Evolutionary conservation across 306 rosid species (phyloP), one percentile per base, ranked within the genome.

Genomic region (Sicyos baderoa): DNA sequence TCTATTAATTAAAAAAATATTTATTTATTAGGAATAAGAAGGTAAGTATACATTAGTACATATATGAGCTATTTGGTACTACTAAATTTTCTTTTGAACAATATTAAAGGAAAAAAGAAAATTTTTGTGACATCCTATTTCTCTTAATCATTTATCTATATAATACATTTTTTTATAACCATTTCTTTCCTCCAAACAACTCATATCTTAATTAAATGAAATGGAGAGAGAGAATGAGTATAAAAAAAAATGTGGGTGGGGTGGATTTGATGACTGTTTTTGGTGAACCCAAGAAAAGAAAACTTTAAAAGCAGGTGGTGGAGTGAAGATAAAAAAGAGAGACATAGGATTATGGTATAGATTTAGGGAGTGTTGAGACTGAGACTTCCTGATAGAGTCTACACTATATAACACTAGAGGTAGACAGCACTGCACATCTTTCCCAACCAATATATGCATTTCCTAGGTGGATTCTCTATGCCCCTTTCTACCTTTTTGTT

Each of bases 391-490:
- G 21, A 54, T 54, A 54, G 59, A 21, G 15, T 54, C 59, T 54
- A 54, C 59, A 19, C 27, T 15, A n/a, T n/a, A n/a, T n/a, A 14
- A 35, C 8, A 35, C 7, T 35, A 35, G 42, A 4, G 42, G 42
- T 35, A 35, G 8, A 15, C 17, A 49, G 3, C 17, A 56, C 62
- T 12, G 35, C 40, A 15, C 64, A 27, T 29, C 63, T 57, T 58
- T 57, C 17, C 63, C 42, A 58, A 58, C 64, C 37, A 56, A 32
- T 3, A 32, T n/a, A n/a, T n/a, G n/a, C 67, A 60, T 60, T 60
- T 60, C 67, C 67, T 35, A 60, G 22, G 67, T 60, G 67, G 67
- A 60, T 60, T 32, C 67, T 60, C 65, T 13, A 57, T 57, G n/a
- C 4, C 29, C 61, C 61, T 22, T 56, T 56, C 42, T 35, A 35